phyloP scores from a whole-genome alignment of 2,329 filamentous ascomycete genomes.

The Paraphoma sp. region DNA sequence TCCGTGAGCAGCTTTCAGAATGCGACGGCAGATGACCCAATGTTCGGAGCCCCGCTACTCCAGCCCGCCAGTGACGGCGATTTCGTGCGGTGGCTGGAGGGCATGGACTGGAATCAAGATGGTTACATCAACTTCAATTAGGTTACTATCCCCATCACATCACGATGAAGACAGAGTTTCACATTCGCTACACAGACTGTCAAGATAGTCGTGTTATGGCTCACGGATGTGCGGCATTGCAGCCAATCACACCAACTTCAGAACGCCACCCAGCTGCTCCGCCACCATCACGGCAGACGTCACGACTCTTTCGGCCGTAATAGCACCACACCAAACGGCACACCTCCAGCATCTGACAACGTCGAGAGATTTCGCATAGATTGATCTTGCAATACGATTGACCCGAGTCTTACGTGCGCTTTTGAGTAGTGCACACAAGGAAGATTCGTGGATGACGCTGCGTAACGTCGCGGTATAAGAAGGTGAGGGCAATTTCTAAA shows the following conservation, averaged over 20 bases:
- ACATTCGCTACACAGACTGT: not conserved
- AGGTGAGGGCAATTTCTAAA: not conserved
- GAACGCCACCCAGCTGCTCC: not conserved
- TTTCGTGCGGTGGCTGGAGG: conserved; percentile 54
- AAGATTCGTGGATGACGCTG: not conserved
- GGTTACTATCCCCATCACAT: not conserved
- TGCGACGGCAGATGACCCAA: conserved; percentile 32
- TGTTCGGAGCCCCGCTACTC: conserved; percentile 42
- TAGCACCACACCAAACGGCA: conserved; percentile 1
- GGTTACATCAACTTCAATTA: conserved; percentile 36
- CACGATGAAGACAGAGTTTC: not conserved
- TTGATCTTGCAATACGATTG: not conserved
- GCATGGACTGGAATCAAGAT: conserved; percentile 51
- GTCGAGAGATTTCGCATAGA: not conserved
- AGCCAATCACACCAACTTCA: conserved; percentile 5
- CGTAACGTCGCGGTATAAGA: not conserved
- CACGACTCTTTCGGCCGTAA: conserved; percentile 17
- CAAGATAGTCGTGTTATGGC: not conserved
- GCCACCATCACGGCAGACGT: conserved; percentile 6
- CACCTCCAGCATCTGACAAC: not conserved
- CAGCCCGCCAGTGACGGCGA: conserved; percentile 49
- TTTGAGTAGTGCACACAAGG: not conserved
- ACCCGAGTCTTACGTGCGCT: not conserved
- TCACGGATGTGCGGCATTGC: not conserved
- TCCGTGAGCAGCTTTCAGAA: conserved; percentile 5